Base-by-base conservation (phyloP, 495 filamentous ascomycete genomes). In the Aspergillus funiculosus region DNA sequence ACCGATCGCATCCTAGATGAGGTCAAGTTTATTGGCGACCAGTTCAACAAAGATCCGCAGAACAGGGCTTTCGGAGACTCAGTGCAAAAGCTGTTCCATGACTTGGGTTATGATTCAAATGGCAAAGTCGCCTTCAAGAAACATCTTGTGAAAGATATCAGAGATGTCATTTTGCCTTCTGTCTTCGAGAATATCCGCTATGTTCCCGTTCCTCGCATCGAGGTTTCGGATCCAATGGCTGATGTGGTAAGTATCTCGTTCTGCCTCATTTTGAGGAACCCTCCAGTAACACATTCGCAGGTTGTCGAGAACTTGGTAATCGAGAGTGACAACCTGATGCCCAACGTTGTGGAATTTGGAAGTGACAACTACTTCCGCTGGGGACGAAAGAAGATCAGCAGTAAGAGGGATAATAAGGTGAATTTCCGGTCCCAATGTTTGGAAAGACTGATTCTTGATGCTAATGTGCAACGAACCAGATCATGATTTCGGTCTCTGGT, bases 291-390 rank as follows among this genome's bases (percentile, higher is more conserved):
- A 24, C 19, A 20, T 3, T 49, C n/a, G 6, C 34, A 61, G 58
- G 58, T 97, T 11, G 74, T 98, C 29, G 92, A 98, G 71, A 98
- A 98, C 61, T 73, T 98, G 19, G 82, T 94, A 30, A 77, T 98
- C 51, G 92, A 98, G 69, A 87, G 88, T 48, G 92, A 97, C 69
- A 98, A 98, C 67, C 78, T 98, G 53, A 87, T 92, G 77, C 92
- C 92, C 28, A 98, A 98, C 62, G 81, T 94, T 2, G 67, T 96
- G 19, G 94, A 98, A 58, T 79, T 97, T 55, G 80, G 81, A 35
- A 86, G 79, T 60, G 91, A 98, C 68, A 95, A 96, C 70, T 94
- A 94, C 72, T 89, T 89, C 78, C 82, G 87, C 50, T 96, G 85
- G 78, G 94, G 92, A 17, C 87, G 92, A 55, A 95, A 92, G 82